Percentiles rank a stretch among this genome's conserved stretches.
Conservation (phyloP, 441 rosid genomes). For the Omphalea diandra region DNA sequence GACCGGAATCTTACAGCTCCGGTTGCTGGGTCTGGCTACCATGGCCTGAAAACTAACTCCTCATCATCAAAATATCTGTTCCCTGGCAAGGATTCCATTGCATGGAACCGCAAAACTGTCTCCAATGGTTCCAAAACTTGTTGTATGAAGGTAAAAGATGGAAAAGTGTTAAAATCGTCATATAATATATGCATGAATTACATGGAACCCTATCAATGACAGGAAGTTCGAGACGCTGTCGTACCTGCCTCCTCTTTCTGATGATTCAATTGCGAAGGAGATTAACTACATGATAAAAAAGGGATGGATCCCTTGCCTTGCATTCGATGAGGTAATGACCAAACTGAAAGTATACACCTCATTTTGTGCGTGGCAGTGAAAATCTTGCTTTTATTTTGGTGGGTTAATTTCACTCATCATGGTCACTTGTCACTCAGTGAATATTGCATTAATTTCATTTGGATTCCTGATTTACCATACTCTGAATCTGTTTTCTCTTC, state of each 20-base stretch:
- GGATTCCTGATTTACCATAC: too few relatives aligned
- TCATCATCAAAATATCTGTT: constrained; percentile 23
- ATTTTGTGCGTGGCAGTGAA: too few relatives aligned
- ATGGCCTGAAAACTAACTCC: constrained; percentile 33
- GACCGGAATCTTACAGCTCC: constrained; percentile 35
- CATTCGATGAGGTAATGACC: constrained; percentile 60
- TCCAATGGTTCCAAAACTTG: constrained; percentile 48
- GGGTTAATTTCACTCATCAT: too few relatives aligned
- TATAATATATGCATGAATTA: not conserved
- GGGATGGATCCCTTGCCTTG: constrained; percentile 72
- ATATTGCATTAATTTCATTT: too few relatives aligned
- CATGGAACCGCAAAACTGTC: constrained; percentile 44
- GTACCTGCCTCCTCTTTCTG: constrained; percentile 62
- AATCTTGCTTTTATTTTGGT: too few relatives aligned
- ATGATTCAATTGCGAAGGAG: constrained; percentile 56
- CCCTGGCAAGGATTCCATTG: constrained; percentile 31
- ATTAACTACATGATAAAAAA: constrained; percentile 59
- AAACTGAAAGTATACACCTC: not conserved
- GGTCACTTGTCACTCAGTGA: too few relatives aligned
- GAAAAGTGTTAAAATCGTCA: not conserved
- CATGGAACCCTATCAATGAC: constrained; percentile 71
- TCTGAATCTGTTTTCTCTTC: too few relatives aligned
- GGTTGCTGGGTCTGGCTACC: constrained; percentile 28
- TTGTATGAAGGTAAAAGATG: constrained; percentile 53
- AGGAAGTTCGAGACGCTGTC: constrained; percentile 69